Evolutionary conservation across 257 asterid species (phyloP).

Genomic region (Galeopsis tetrahit): DNA sequence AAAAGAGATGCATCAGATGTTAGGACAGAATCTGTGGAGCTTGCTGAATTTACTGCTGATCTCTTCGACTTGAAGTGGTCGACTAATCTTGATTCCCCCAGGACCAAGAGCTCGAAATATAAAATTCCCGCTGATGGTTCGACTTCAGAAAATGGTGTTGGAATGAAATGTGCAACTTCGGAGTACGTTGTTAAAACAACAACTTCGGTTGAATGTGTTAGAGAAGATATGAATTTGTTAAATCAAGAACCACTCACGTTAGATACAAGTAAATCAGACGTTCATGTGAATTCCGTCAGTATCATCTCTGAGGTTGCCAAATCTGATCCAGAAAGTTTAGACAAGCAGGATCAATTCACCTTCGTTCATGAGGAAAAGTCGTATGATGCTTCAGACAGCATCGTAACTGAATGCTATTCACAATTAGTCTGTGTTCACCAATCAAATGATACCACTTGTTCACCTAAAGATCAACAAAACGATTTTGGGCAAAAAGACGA

Average conservation of each 20-base stretch:
- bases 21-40: conserved; percentile 66
- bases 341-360: conserved; percentile 32
- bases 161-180: neutral
- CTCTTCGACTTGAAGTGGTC: conserved; percentile 95
- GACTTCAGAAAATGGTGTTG: conserved; percentile 23
- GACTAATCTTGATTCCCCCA: conserved; percentile 67
- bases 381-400: conserved; percentile 36
- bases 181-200: conserved; percentile 36
- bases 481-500: conserved; percentile 25
- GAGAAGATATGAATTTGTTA: conserved; percentile 31
- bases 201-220: conserved; percentile 33
- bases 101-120: conserved; percentile 43
- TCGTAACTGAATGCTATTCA: conserved; percentile 41
- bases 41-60: conserved; percentile 95
- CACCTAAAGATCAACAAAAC: conserved; percentile 26
- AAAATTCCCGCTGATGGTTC: conserved; percentile 33
- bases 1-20: conserved; percentile 38
- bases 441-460: conserved; percentile 40
- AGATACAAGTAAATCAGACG: conserved; percentile 32
- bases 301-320: conserved; percentile 35
- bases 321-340: conserved; percentile 31
- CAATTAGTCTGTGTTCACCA: conserved; percentile 40
- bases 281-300: conserved; percentile 29
- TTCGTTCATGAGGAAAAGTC: conserved; percentile 36
- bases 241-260: conserved; percentile 35